Percentiles rank a stretch among this genome's conserved stretches.
Conservation (phyloP, 2,329 filamentous ascomycete species). For the Mollisiaceae sp. region DNA sequence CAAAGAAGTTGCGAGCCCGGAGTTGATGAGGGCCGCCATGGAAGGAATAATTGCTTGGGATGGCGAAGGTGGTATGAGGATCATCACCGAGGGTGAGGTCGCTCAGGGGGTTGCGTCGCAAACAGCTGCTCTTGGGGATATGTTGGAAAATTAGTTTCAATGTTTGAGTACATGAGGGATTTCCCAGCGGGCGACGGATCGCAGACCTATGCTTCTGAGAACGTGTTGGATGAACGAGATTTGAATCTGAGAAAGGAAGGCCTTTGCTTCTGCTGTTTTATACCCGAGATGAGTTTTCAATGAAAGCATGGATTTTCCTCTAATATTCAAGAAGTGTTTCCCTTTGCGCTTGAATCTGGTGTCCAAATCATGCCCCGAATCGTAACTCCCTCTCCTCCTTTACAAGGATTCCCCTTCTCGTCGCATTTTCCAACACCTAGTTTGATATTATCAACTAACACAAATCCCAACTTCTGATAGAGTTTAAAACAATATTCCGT, state of each 20-base stretch:
- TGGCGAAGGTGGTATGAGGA: conserved; percentile 43
- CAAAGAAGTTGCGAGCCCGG: conserved; percentile 55
- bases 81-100: conserved; percentile 44
- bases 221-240: not conserved
- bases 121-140: not conserved
- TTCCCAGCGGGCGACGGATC: not conserved
- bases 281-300: not conserved
- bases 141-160: not conserved
- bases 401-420: conserved; percentile 7
- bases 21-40: conserved; percentile 61
- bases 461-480: conserved; percentile 19
- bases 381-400: conserved; percentile 18
- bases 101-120: not conserved
- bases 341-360: not conserved
- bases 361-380: conserved; percentile 23
- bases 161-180: not conserved
- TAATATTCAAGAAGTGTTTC: not conserved
- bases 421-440: conserved; percentile 16
- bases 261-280: not conserved
- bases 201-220: not conserved
- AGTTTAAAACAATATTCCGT: conserved; percentile 10
- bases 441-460: conserved; percentile 1
- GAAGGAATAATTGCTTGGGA: conserved; percentile 56
- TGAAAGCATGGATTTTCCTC: not conserved
- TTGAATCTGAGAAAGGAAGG: not conserved